A percentile compares a stretch with the other conserved stretches of the same genome.
Evolutionary conservation across 768 basidiomycete genomes (phyloP).

Genomic region (Tylopilus balloui): DNA sequence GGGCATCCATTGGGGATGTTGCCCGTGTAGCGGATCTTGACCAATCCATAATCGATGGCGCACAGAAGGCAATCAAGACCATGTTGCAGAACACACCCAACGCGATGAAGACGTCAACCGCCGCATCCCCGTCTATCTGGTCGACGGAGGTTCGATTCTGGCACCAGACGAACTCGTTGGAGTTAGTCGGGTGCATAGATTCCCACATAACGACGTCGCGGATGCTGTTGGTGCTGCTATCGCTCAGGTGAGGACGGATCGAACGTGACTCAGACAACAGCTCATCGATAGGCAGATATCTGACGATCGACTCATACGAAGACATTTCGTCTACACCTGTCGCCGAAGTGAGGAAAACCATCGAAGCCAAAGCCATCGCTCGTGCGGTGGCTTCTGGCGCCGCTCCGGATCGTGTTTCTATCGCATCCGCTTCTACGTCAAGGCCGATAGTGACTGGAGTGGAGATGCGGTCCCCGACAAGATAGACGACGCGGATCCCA

Average conservation of each 20-base stretch:
- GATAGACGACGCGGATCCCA: conserved; percentile 13
- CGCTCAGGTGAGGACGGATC: conserved; percentile 27
- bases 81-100: conserved; percentile 49
- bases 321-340: conserved; percentile 35
- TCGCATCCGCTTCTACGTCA: conserved; percentile 52
- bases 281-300: conserved; percentile 34
- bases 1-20: conserved; percentile 29
- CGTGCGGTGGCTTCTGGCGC: conserved; percentile 46
- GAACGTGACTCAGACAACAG: neutral
- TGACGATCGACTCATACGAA: conserved; percentile 43
- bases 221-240: conserved; percentile 59
- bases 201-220: conserved; percentile 51
- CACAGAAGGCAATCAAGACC: conserved; percentile 39
- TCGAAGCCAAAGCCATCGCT: conserved; percentile 39
- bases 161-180: conserved; percentile 49
- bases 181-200: conserved; percentile 46
- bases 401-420: conserved; percentile 36
- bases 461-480: conserved; percentile 23
- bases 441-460: conserved; percentile 53
- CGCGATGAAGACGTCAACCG: conserved; percentile 59
- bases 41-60: conserved; percentile 29
- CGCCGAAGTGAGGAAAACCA: conserved; percentile 28
- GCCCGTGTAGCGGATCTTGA: conserved; percentile 22
- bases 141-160: conserved; percentile 63
- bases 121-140: conserved; percentile 54